phyloP scores from a whole-genome alignment of 2,329 filamentous ascomycete genomes.

The Aspergillus spinulosporus region DNA sequence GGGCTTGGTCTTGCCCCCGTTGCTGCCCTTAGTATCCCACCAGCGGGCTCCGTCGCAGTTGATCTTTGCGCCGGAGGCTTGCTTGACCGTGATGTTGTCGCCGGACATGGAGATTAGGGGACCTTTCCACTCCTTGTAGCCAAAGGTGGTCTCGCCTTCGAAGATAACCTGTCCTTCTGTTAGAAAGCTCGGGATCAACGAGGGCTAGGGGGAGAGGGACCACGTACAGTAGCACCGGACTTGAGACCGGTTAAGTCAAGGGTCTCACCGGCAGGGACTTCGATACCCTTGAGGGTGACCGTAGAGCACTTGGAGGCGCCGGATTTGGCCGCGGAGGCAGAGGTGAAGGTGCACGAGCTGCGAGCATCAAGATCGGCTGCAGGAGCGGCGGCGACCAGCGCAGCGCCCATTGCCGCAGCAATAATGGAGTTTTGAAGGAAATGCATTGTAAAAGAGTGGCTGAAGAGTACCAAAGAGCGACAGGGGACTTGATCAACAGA shows the following conservation, averaged over 20 bases:
- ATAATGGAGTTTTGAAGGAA: conserved; percentile 16
- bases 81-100: conserved; percentile 53
- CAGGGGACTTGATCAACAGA: conserved; percentile 17
- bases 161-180: conserved; percentile 54
- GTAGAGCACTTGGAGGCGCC: conserved; percentile 32
- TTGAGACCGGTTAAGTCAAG: conserved; percentile 39
- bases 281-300: conserved; percentile 41
- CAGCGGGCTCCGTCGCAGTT: conserved; percentile 58
- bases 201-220: neutral
- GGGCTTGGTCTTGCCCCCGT: conserved; percentile 64
- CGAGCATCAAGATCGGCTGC: conserved; percentile 8
- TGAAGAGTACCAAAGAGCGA: conserved; percentile 11
- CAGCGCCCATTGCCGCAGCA: conserved; percentile 18
- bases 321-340: conserved; percentile 29
- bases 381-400: conserved; percentile 18
- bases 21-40: conserved; percentile 63
- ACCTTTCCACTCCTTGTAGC: conserved; percentile 65
- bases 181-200: neutral
- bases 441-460: conserved; percentile 16
- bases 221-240: conserved; percentile 34
- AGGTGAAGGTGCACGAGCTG: conserved; percentile 34
- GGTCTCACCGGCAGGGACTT: conserved; percentile 39
- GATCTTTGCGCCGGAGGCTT: conserved; percentile 49
- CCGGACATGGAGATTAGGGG: conserved; percentile 65
- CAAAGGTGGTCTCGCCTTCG: conserved; percentile 65